Evolutionary conservation across 371 early-diverging fungal species (phyloP), one percentile per base, ranked within the genome.

Genomic region (Rhizopus microsporus): DNA sequence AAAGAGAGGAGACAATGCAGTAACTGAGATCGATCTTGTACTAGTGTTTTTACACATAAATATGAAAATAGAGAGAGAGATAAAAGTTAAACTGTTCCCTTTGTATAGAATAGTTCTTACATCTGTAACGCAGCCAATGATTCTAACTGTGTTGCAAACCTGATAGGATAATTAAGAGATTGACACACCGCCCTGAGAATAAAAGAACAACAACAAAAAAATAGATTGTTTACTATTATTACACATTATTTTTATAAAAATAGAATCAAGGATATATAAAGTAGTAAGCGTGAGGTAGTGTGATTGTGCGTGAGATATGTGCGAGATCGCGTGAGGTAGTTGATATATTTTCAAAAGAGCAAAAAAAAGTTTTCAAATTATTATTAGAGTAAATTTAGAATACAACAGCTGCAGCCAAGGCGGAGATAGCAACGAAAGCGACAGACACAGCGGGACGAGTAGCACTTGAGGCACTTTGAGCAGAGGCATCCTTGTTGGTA

Each of bases 361-460:
- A 32, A 47, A 32, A 12, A 30, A 32, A 47, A 30, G 29, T 13
- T 32, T 12, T 23, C 23, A 47, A 23, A 12, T 23, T 47, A 30
- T 23, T 32, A 32, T 13, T 51, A 39, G 9, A 12, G 30, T 23
- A 46, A 7, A 7, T 46, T 46, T 46, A 46, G 30, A 46, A 46
- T 23, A 46, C 46, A 46, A 52, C 17, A 29, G 49, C 58, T 52
- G 65, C 54, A 13, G 43, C 46, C 10, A 60, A 17, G 44, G 56
- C 60, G 47, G 65, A 59, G 38, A 56, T 16, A 16, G 52, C 60
- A 45, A 60, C 55, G 4, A 63, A 35, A 35, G 51, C 56, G 51
- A 54, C 38, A 0, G 59, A 38, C 32, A 51, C 15, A 45, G 60
- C 47, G 30, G 45, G 54, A 43, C 44, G 13, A 44, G 50, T 44